Evolutionary conservation across 805 yeast genomes (phyloP).

Genomic region (Lipomyces yamadae): DNA sequence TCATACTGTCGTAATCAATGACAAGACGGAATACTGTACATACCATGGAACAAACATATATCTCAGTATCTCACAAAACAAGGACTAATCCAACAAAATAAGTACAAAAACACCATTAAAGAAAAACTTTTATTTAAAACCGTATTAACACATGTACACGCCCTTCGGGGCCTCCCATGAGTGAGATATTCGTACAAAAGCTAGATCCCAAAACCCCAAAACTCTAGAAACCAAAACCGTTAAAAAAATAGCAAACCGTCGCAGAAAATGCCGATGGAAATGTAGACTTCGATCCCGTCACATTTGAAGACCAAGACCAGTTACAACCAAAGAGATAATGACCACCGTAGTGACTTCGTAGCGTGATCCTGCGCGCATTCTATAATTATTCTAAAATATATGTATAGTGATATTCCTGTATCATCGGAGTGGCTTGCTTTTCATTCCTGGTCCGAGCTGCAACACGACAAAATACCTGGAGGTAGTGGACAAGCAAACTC

Average conservation of each 20-base stretch:
- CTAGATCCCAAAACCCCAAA: background rate
- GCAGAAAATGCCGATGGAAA: background rate
- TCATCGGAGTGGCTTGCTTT: background rate
- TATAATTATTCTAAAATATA: background rate
- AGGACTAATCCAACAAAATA: background rate
- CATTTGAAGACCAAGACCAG: background rate
- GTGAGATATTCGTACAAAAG: constrained; percentile 1
- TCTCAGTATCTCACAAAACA: background rate
- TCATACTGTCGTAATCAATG: background rate
- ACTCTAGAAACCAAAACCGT: background rate
- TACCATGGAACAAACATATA: background rate
- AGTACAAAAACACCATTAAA: background rate
- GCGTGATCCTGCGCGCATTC: background rate
- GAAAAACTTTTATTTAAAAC: background rate
- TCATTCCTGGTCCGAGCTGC: background rate
- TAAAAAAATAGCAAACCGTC: background rate
- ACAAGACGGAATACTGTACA: background rate
- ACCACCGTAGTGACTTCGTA: background rate
- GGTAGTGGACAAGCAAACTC: background rate
- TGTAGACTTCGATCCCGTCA: background rate
- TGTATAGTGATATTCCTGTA: background rate
- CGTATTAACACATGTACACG: background rate
- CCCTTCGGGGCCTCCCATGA: background rate
- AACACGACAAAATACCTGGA: background rate
- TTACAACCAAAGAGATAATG: background rate